Evolutionary conservation across 1,284 basidiomycete genomes (phyloP), one percentile per base, ranked within the genome.

Genomic region (Fistulina hepatica): DNA sequence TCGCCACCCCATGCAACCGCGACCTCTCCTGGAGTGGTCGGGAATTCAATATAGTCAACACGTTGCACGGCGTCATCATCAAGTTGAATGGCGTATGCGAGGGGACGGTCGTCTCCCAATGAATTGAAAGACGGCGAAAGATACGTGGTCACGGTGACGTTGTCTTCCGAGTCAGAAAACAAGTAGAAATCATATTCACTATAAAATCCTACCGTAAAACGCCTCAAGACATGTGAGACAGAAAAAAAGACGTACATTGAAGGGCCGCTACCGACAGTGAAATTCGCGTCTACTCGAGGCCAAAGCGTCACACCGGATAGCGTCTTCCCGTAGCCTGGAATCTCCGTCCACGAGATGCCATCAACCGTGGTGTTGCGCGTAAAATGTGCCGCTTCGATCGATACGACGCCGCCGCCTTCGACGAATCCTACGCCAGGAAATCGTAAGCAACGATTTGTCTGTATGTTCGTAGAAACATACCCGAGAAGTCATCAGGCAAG

Each of bases 171-270:
- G 9, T 59, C 62, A 21, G 37, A 33, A 28, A 61, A 52, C 15
- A 55, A 59, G 53, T 72, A 74, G 54, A 82, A 81, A 52, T 80
- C 76, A 52, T 81, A 81, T 55, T 73, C 69, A 19, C 70, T 73
- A 35, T 17, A 28, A 27, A 33, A 17, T 19, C 12, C 34, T 37
- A 34, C 21, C 17, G 12, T 38, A 24, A 17, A 39, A 42, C 19
- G 21, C n/a, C n/a, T n/a, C n/a, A 9, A 41, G 39, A 9, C 24
- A 16, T 24, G 23, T 11, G 21, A 38, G 23, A 10, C 20, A 11
- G 35, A 25, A 24, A 13, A 21, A 23, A 20, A 22, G 7, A 54
- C 71, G 49, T 43, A 77, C 71, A 81, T 48, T 21, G 65, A 65
- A 3, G 79, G 79, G 2, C 79, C 79, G 6, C 61, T 48, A 9